Conservation (phyloP, 495 filamentous ascomycete species). For the Evansstolkia leycettana region DNA sequence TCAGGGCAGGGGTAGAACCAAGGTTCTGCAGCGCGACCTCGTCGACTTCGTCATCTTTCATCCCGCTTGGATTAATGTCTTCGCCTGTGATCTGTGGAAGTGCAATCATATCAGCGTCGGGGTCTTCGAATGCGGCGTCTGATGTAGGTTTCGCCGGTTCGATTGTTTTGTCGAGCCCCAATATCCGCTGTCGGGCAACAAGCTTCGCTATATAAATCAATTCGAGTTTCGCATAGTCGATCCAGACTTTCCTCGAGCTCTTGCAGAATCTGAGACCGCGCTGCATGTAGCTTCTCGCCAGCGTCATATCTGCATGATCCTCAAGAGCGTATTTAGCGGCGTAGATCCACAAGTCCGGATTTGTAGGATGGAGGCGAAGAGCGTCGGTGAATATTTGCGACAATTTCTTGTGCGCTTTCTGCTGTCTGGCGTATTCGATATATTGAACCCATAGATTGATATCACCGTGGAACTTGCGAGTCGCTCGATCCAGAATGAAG, state of each 20-base stretch:
- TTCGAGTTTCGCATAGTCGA: conserved; percentile 85
- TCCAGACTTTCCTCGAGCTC: conserved; percentile 57
- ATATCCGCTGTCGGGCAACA: conserved; percentile 51
- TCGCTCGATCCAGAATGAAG: conserved; percentile 77
- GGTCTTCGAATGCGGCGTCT: conserved; percentile 21
- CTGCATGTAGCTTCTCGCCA: conserved; percentile 77
- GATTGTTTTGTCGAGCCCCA: conserved; percentile 48
- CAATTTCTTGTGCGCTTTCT: conserved; percentile 71
- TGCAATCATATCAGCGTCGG: conserved; percentile 42
- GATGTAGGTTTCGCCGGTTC: conserved; percentile 30
- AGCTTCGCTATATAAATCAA: conserved; percentile 83
- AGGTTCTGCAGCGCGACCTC: conserved; percentile 46
- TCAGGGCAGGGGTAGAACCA: conserved; percentile 65
- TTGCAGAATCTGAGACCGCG: conserved; percentile 81
- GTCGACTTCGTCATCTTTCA: conserved; percentile 37
- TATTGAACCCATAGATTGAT: conserved; percentile 85
- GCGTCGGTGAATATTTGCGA: conserved; percentile 63
- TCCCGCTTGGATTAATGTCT: conserved; percentile 49
- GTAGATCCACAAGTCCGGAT: conserved; percentile 75
- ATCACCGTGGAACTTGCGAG: conserved; percentile 73
- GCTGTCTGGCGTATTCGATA: conserved; percentile 63
- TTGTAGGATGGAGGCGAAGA: conserved; percentile 73
- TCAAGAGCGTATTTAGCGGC: conserved; percentile 70
- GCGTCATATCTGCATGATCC: conserved; percentile 68
- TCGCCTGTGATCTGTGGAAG: conserved; percentile 51